These are phyloP conservation scores for Parietaria judaica DNA, from an alignment of 306 rosid species.

Conservation along the genomic window DNA sequence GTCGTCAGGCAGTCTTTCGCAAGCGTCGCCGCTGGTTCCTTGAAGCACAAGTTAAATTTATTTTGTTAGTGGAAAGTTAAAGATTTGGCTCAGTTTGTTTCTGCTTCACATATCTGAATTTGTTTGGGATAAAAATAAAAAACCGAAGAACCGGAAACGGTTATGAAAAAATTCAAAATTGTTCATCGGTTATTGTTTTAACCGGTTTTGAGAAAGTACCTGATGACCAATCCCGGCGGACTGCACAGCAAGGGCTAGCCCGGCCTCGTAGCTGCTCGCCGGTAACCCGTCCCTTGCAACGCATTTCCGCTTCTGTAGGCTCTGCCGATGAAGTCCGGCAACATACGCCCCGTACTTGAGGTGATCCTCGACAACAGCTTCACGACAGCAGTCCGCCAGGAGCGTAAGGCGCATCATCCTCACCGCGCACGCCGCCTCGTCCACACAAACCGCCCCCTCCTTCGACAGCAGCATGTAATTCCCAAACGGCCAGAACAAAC, in stretches of 20 bases:
- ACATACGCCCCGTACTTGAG: constrained; percentile 68
- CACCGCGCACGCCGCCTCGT: constrained; percentile 40
- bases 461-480: constrained; percentile 57
- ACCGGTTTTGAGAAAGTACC: constrained; percentile 26
- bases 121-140: not conserved
- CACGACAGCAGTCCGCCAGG: constrained; percentile 30
- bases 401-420: constrained; percentile 71
- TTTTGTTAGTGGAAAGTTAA: not conserved
- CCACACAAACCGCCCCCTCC: constrained; percentile 69
- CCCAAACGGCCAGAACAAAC: constrained; percentile 65
- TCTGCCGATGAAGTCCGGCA: constrained; percentile 28
- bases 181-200: no score
- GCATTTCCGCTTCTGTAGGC: constrained; percentile 29
- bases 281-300: constrained; percentile 27
- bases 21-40: constrained; percentile 36
- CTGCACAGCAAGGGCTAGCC: constrained; percentile 62
- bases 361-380: constrained; percentile 59
- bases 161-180: no score
- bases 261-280: constrained; percentile 66
- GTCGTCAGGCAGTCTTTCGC: constrained; percentile 58
- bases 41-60: constrained; percentile 8
- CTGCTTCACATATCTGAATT: not conserved
- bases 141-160: no score
- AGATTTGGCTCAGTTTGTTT: not conserved
- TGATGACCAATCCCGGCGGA: constrained; percentile 50